Base-by-base conservation (phyloP, 1,284 basidiomycete genomes). In the Ustilago loliicola region DNA sequence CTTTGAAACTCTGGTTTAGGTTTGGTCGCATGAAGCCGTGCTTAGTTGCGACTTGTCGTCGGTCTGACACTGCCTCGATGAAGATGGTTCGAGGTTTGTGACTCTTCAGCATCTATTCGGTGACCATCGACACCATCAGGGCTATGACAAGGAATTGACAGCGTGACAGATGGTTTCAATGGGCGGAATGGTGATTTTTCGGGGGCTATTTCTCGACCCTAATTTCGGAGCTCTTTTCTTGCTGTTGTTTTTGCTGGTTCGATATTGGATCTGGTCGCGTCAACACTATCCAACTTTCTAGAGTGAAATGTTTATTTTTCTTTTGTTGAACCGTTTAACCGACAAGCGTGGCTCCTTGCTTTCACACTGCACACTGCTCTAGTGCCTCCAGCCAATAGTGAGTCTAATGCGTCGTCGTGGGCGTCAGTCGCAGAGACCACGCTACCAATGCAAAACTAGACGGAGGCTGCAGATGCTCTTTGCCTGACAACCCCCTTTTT, bases 191-290 rank as follows among this genome's bases (percentile, higher is more conserved):
- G 11, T 47, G 45, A 47, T 47, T 47, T n/a, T 47, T 47, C 45
- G 45, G 21, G 45, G 3, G n/a, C n/a, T 7, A 30, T 53, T 53
- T 53, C 51, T 36, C 30, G 30, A 53, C 51, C 51, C n/a, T 34
- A 15, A 32, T 53, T 53, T 53, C 30, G 13, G 10, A 11, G 5
- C 29, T 19, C 27, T 17, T 53, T 53, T 53, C 34, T 34, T 8
- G 1, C 6, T 29, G 4, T 30, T 30, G 19, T 29, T 52, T 52
- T 25, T 51, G 15, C 13, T 29, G 42, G n/a, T 21, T 45, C n/a
- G 17, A 45, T 45, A 21, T 45, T 11, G 2, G 42, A 4, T 21
- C 2, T n/a, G 11, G 42, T 45, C 8, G 1, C 21, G 42, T 45
- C 42, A 36, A 36, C 13, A 19, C 4, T 15, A 7, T 19, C 17